Base-by-base conservation (phyloP, 78 protist genomes). In the Dictyostelium purpureum region DNA sequence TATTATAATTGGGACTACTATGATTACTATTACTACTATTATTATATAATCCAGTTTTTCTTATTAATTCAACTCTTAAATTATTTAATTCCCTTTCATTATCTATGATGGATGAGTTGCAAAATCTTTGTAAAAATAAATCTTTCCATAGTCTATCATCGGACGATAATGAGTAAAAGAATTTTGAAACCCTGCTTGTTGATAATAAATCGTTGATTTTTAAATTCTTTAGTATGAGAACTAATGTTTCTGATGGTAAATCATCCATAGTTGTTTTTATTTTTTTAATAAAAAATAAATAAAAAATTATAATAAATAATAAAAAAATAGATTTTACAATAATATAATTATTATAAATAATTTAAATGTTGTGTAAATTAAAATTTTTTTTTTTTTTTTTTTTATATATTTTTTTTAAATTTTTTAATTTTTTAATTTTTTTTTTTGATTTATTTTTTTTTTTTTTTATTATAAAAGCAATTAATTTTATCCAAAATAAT, bases 61-160 rank as follows among this genome's bases (percentile, higher is more conserved):
- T 59, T 59, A 28, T 28, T 24, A 28, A 59, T 14, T 59, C 69
- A 26, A 28, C 18, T 59, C 28, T 59, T 59, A 59, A 59, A 28
- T 24, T 59, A 3, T 28, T 59, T 59, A 59, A 28, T 59, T 59
- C 37, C 4, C 28, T 21, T 59, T 59, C 38, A 59, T 59, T 59
- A 28, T 59, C 28, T 28, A 59, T 28, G 28, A 31, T 26, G 24
- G 24, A 14, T 28, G 75, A 37, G 28, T 67, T 26, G 7, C 75
- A 28, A 38, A 67, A 67, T 38, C 24, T 33, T 3, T 35, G 18
- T 7, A 67, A 26, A 21, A 67, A 67, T 67, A 67, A 67, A 35
- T 35, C 9, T 49, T 74, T 74, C 80, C 80, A 74, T 31, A 74
- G 31, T 49, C 65, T 43, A 33, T 74, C 80, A 49, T 74, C 65